phyloP scores from a whole-genome alignment of 495 filamentous ascomycete genomes.

The Recurvomyces mirabilis region DNA sequence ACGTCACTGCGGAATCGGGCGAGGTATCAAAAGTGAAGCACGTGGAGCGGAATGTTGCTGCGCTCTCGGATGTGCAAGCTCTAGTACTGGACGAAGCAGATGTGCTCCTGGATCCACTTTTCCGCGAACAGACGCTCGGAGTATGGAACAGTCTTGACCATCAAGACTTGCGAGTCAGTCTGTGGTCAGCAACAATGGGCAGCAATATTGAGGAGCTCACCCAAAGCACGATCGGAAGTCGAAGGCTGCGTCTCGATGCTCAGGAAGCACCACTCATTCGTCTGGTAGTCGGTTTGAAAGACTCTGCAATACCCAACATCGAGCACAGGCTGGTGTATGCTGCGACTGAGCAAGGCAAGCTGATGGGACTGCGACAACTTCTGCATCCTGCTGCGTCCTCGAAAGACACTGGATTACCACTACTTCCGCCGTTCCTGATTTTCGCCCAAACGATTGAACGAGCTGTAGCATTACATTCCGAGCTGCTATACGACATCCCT shows the following conservation, averaged over 20 bases:
- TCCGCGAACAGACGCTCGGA: slow-evolving; percentile 75
- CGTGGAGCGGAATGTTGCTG: too few relatives aligned
- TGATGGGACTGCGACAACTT: slow-evolving; percentile 81
- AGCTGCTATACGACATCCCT: slow-evolving; percentile 91
- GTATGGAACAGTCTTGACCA: slow-evolving; percentile 72
- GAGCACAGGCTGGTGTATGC: slow-evolving; percentile 80
- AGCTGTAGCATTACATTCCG: slow-evolving; percentile 73
- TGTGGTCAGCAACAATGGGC: slow-evolving; percentile 96
- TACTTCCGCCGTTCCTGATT: slow-evolving; percentile 81
- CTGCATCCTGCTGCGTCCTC: slow-evolving; percentile 59
- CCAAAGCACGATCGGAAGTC: slow-evolving; percentile 46
- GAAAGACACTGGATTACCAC: slow-evolving; percentile 36
- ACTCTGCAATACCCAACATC: slow-evolving; percentile 86
- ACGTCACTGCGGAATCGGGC: slow-evolving; percentile 30
- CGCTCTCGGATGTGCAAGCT: slow-evolving; percentile 52
- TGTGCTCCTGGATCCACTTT: slow-evolving; percentile 81
- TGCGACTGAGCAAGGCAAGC: slow-evolving; percentile 84
- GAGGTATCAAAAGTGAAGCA: too few relatives aligned
- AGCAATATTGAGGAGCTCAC: slow-evolving; percentile 78
- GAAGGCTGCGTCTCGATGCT: slow-evolving; percentile 27
- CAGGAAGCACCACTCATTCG: slow-evolving; percentile 51
- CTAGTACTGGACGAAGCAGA: slow-evolving; percentile 91
- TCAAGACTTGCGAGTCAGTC: slow-evolving; percentile 53
- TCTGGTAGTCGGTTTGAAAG: slow-evolving; percentile 86
- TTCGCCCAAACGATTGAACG: slow-evolving; percentile 92